Base-by-base conservation (phyloP, 1,139 yeast genomes). In the Blastobotrys petasosporus region DNA sequence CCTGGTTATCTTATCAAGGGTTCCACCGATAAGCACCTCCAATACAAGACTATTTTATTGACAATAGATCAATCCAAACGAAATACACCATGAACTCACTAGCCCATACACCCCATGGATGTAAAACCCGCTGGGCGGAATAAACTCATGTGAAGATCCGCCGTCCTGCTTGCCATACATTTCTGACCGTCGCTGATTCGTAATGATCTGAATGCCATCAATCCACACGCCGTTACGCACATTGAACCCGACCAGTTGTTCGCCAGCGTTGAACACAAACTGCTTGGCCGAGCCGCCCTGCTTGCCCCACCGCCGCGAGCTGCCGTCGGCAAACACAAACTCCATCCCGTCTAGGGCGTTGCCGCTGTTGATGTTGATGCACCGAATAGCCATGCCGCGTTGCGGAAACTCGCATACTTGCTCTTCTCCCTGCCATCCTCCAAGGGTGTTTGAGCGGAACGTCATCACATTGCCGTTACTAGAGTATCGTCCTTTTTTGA, bases 221-320 rank as follows among this genome's bases (percentile, higher is more conserved):
- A 92, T 70, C 97, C 97, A 92, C 1, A 76, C 81, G 5, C 97
- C 97, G 43, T 80, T 72, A 52, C 95, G 73, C 39, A 87, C 68
- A 46, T 74, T 73, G 48, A 88, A 70, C 35, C 82, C 83, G 3
- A 70, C 61, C 7, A 92, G 68, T 9, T 56, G 53, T 59, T 90
- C 96, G 32, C 79, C 85, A 0, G 64, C 65, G 2, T 68, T 67
- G 8, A 90, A 59, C 1, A 60, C 62, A 50, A 83, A 75, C 44
- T 84, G 94, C 0, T 81, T 63, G 48, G 74, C 80, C 41, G 72
- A 68, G 1, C 70, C 69, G 2, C 80, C 85, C 45, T 73, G 71
- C 32, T 79, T 79, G 9, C 97, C 97, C 48, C 84, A 72, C 29
- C 77, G 51, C 0, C 67, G 71, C 5, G 64, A 43, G 5, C 49